phyloP scores from a whole-genome alignment of 1,284 basidiomycete species.

The Cryptococcus sp. region DNA sequence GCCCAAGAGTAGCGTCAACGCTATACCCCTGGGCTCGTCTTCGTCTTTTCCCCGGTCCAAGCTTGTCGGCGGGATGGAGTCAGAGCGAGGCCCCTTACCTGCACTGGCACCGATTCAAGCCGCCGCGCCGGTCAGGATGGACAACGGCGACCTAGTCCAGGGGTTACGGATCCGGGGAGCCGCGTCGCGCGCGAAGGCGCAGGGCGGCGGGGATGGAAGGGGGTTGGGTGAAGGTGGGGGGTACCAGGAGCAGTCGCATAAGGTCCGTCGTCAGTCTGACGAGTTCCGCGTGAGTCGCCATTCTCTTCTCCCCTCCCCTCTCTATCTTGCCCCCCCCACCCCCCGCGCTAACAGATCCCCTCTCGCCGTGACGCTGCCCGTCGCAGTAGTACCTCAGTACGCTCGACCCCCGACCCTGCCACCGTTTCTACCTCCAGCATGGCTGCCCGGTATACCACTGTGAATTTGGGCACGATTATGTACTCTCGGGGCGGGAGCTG shows the following conservation, averaged over 20 bases:
- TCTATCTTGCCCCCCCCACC: background rate
- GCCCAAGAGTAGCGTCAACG: background rate
- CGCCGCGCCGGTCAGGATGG: no score
- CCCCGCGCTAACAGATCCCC: no score
- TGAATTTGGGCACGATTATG: slow-evolving; percentile 3
- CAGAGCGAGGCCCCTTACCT: no score
- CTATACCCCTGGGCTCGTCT: background rate
- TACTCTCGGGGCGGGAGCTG: background rate
- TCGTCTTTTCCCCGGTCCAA: no score
- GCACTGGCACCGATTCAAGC: background rate
- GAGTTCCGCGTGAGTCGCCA: background rate
- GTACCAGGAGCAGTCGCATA: background rate
- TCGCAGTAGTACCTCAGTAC: slow-evolving; percentile 9
- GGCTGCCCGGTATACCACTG: slow-evolving; percentile 1
- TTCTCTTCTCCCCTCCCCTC: background rate
- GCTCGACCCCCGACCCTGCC: slow-evolving; percentile 13
- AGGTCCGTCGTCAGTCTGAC: background rate
- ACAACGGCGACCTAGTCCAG: no score
- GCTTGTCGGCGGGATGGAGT: no score
- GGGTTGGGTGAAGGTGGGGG: background rate
- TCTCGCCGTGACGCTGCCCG: background rate
- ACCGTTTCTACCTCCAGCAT: slow-evolving; percentile 10
- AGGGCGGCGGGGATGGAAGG: no score
- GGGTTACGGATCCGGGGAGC: no score
- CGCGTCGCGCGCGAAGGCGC: no score